phyloP scores from a whole-genome alignment of 1,139 yeast genomes.

The Hyphopichia fennica region DNA sequence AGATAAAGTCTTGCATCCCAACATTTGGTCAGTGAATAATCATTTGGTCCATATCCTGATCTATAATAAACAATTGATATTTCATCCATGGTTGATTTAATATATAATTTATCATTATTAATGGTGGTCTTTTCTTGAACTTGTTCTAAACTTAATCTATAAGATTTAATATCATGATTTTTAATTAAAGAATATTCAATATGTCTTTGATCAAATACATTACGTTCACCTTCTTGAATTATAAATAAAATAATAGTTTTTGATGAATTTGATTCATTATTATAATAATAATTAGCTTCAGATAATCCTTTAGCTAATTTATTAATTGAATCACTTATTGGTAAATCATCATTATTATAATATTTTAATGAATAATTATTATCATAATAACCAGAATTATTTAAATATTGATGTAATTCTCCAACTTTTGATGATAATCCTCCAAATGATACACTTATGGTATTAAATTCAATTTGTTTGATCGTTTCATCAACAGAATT shows the following conservation, averaged over 20 bases:
- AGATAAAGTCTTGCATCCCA: constrained; percentile 78
- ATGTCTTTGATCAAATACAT: constrained; percentile 86
- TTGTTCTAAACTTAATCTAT: constrained; percentile 68
- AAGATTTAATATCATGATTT: constrained; percentile 56
- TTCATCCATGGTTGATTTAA: constrained; percentile 60
- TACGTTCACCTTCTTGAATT: constrained; percentile 83
- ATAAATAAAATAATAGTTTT: constrained; percentile 69
- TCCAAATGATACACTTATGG: constrained; percentile 94
- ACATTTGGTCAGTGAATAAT: constrained; percentile 55
- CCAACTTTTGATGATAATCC: constrained; percentile 84
- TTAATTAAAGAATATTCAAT: constrained; percentile 70
- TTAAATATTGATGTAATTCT: constrained; percentile 66
- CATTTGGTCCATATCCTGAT: constrained; percentile 83
- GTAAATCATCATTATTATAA: constrained; percentile 53
- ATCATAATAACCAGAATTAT: constrained; percentile 55
- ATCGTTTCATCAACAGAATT: constrained; percentile 52
- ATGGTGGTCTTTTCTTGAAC: constrained; percentile 44
- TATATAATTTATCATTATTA: constrained; percentile 46
- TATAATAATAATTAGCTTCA: constrained; percentile 60
- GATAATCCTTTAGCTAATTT: constrained; percentile 72
- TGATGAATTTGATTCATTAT: constrained; percentile 19
- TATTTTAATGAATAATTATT: constrained; percentile 33
- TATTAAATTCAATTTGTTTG: constrained; percentile 94
- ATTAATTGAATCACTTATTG: constrained; percentile 62
- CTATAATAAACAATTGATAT: constrained; percentile 88